Percentiles rank a stretch among this genome's conserved stretches.
Evolutionary conservation across 2,329 filamentous ascomycete species (phyloP).

Genomic region (Purpureocillium lavendulum): DNA sequence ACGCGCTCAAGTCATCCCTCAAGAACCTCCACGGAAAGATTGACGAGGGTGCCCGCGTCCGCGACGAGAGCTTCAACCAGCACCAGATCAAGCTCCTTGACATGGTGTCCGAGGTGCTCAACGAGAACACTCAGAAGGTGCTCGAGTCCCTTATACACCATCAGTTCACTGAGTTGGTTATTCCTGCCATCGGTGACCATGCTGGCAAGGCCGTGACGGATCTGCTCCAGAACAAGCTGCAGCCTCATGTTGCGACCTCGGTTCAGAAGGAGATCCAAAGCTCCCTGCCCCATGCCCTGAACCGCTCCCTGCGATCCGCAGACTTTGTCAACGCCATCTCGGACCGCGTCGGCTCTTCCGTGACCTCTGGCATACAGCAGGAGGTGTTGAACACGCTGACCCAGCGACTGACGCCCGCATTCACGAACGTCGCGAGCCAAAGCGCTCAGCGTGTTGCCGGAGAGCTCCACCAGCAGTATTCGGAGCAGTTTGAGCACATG

Average conservation of each 20-base stretch:
- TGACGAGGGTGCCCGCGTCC: conserved; percentile 52
- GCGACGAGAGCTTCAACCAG: conserved; percentile 42
- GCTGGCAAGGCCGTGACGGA: conserved; percentile 62
- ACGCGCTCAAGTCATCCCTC: conserved; percentile 47
- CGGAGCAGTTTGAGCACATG: conserved; percentile 41
- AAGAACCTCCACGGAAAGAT: conserved; percentile 54
- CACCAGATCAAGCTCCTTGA: conserved; percentile 47
- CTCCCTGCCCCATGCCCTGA: conserved; percentile 55
- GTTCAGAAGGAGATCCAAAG: conserved; percentile 68
- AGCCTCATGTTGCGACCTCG: conserved; percentile 54
- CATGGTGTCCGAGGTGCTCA: conserved; percentile 51
- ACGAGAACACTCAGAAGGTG: conserved; percentile 59
- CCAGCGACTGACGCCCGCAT: conserved; percentile 55
- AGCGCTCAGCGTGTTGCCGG: conserved; percentile 59
- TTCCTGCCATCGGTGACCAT: conserved; percentile 64
- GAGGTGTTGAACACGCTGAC: conserved; percentile 56
- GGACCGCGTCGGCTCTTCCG: conserved; percentile 60
- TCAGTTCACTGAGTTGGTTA: conserved; percentile 65
- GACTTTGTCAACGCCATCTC: conserved; percentile 62
- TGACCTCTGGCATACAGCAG: conserved; percentile 61
- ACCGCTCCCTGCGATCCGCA: conserved; percentile 53
- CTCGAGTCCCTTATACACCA: conserved; percentile 67
- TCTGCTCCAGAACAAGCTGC: conserved; percentile 61
- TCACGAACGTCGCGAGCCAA: conserved; percentile 56
- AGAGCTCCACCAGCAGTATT: conserved; percentile 58